phyloP scores from a whole-genome alignment of 305 asterid species.

The Rubia peregrina region DNA sequence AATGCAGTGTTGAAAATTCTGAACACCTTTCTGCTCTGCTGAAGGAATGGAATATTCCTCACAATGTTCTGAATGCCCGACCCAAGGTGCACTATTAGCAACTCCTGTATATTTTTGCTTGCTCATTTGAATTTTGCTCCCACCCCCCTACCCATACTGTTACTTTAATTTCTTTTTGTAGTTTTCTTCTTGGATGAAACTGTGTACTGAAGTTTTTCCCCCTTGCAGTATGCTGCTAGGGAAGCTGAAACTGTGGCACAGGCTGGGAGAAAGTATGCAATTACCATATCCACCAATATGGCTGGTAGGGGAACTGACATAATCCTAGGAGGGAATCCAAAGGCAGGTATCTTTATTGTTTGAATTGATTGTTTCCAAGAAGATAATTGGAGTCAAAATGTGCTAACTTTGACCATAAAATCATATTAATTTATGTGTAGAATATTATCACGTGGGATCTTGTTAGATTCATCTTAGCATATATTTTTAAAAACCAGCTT shows the following conservation, averaged over 20 bases:
- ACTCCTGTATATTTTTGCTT: not conserved
- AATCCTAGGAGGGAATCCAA: constrained; percentile 98
- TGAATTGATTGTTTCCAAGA: not conserved
- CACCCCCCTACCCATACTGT: not conserved
- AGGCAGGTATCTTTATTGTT: constrained; percentile 39
- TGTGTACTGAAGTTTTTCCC: not conserved
- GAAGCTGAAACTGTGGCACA: constrained; percentile 98
- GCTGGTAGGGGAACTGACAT: constrained; percentile 99
- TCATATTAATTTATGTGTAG: not conserved
- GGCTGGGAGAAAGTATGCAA: constrained; percentile 95
- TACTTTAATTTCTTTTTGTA: constrained; percentile 3
- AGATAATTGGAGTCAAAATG: not conserved
- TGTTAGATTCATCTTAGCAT: no score
- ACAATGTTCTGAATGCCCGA: constrained; percentile 95
- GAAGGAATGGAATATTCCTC: constrained; percentile 71
- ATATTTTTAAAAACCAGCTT: no score
- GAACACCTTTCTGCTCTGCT: constrained; percentile 73
- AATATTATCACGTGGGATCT: not conserved
- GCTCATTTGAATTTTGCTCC: not conserved
- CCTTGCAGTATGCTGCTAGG: constrained; percentile 90
- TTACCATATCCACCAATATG: constrained; percentile 97
- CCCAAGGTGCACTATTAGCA: constrained; percentile 57
- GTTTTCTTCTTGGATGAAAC: not conserved
- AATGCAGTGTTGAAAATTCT: constrained; percentile 93
- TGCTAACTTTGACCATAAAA: not conserved